Conservation (phyloP, 176 grass and related monocot species). For the Carex myosuroides region DNA sequence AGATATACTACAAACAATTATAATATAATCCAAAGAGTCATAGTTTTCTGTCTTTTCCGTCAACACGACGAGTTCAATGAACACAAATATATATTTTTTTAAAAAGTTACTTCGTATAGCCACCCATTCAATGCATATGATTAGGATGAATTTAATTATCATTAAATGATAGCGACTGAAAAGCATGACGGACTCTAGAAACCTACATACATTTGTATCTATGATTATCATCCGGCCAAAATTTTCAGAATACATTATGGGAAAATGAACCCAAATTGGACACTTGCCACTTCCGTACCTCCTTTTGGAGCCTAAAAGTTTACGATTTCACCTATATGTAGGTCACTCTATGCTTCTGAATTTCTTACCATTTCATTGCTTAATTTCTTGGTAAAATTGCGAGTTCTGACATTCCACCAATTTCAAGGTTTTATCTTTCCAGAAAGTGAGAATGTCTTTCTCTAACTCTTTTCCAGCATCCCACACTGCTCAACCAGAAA, state of each 20-base stretch:
- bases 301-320: not conserved
- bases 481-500: not conserved
- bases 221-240: not conserved
- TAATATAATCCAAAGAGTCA: not conserved
- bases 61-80: not conserved
- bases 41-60: not conserved
- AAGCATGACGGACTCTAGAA: not conserved
- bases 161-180: not conserved
- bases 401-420: not conserved
- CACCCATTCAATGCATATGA: not conserved
- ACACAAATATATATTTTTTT: not conserved
- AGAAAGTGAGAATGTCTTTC: not conserved
- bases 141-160: not conserved
- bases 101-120: not conserved
- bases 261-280: not conserved
- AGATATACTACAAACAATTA: not conserved
- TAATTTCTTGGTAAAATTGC: not conserved
- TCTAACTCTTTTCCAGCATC: not conserved
- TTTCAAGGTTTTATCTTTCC: not conserved
- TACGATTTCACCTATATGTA: not conserved
- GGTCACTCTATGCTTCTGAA: not conserved
- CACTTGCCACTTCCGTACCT: not conserved
- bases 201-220: not conserved
- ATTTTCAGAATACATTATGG: not conserved
- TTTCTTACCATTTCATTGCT: not conserved